Base-by-base conservation (phyloP, 768 basidiomycete species). In the Phanerochaete carnosa region DNA sequence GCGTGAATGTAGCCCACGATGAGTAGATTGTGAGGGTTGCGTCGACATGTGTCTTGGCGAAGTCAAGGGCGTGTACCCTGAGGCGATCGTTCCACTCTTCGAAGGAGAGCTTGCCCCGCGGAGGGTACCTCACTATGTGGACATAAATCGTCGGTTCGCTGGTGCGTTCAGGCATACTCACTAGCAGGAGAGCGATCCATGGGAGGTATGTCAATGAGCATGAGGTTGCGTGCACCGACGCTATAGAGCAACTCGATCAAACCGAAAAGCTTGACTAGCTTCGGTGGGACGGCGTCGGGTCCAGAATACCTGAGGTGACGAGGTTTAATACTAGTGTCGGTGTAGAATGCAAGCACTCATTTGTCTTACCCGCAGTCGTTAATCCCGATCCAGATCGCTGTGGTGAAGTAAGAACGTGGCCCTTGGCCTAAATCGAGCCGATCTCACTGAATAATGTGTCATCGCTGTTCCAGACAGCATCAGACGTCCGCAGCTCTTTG, bases 301-400 rank as follows among this genome's bases (percentile, higher is more conserved):
- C 30, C 51, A 5, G 19, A 52, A 33, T 52, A 52, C 30, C 51
- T 52, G 13, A 11, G 3, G 12, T 1, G 16, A 28, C 49, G 19
- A 52, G 30, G 6, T 16, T 32, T 15, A 43, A 4, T 11, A 43
- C 19, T 8, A 9, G 26, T 6, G 15, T 11, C 9, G 3, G 30
- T n/a, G 9, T 51, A 7, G 7, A 51, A 2, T 26, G 51, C 51
- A 12, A 29, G 15, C 77, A 55, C 11, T 43, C 11, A 19, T 19
- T 8, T 19, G 39, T 7, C 79, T 55, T 69, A 83, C 83, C 77
- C 82, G 75, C 81, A 80, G 70, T 88, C 87, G 61, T 89, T 89
- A 58, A 88, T 87, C 3, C 87, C 87, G 47, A 86, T 74, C 84
- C 84, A 88, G 2, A 82, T 86, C 8, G 83, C 85, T 87, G 13